Evolutionary conservation across 768 basidiomycete genomes (phyloP).

Genomic region (Mycena vitilis): DNA sequence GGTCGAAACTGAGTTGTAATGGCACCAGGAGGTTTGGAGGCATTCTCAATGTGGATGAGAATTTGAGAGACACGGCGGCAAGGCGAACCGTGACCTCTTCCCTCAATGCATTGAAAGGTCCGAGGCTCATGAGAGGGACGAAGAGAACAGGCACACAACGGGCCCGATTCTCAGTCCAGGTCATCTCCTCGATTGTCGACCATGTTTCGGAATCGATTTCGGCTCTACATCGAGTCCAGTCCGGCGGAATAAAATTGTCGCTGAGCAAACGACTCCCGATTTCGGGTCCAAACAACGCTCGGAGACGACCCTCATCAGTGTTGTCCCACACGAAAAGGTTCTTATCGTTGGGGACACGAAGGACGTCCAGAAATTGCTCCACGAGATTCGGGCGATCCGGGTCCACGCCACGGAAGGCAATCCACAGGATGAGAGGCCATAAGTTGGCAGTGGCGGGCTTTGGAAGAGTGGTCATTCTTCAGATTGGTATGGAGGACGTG

Average conservation of each 20-base stretch:
- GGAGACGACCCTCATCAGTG: neutral
- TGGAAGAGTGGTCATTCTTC: too few species aligned
- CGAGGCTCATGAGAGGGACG: too few species aligned
- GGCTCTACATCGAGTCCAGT: conserved; percentile 6
- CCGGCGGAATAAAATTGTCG: neutral
- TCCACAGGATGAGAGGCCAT: conserved; percentile 23
- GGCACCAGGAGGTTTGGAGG: neutral
- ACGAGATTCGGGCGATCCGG: neutral
- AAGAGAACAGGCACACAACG: too few species aligned
- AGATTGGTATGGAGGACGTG: too few species aligned
- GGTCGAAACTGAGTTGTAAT: neutral
- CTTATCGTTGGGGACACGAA: neutral
- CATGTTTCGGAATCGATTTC: conserved; percentile 11
- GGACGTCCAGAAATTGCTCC: conserved; percentile 2
- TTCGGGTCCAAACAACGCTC: neutral
- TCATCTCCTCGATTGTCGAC: neutral
- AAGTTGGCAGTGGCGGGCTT: too few species aligned
- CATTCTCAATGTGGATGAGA: neutral
- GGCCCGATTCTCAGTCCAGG: neutral
- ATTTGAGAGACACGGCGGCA: neutral
- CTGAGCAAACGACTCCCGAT: neutral
- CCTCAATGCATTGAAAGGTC: too few species aligned
- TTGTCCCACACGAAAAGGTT: conserved; percentile 16
- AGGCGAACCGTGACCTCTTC: neutral
- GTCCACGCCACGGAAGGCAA: conserved; percentile 1